Evolutionary conservation across 305 asterid genomes (phyloP).

Genomic region (Fraxinus sp.): DNA sequence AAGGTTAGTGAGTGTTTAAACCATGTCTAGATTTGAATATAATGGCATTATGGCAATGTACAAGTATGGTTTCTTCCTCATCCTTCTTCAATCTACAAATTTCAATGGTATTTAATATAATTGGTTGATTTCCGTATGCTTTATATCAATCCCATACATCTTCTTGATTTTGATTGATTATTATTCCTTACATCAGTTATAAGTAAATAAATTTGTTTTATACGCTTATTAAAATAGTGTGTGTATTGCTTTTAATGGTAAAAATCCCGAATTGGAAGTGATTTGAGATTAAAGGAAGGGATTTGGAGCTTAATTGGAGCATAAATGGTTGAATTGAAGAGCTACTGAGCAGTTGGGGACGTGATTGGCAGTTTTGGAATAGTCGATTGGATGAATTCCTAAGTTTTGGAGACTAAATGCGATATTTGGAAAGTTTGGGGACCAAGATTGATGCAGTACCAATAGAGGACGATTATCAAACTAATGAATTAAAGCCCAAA

Average conservation of each 20-base stretch:
- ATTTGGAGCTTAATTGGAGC: background rate
- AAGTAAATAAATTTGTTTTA: background rate
- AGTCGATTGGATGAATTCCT: background rate
- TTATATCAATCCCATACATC: background rate
- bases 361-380: background rate
- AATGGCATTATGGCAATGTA: background rate
- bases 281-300: background rate
- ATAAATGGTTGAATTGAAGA: background rate
- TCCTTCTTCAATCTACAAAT: background rate
- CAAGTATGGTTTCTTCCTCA: background rate
- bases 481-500: no score
- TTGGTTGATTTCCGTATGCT: background rate
- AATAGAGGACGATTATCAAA: no score
- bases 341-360: background rate
- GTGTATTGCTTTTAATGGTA: background rate
- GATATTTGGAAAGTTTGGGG: background rate
- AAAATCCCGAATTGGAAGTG: background rate
- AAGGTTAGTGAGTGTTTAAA: background rate
- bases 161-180: no score
- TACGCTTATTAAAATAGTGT: background rate
- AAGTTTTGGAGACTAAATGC: background rate
- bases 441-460: no score
- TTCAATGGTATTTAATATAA: background rate
- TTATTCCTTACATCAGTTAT: no score
- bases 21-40: background rate